A percentile compares a stretch with the other conserved stretches of the same genome.
phyloP scores from a whole-genome alignment of 306 rosid species.

The Pyrus communis region DNA sequence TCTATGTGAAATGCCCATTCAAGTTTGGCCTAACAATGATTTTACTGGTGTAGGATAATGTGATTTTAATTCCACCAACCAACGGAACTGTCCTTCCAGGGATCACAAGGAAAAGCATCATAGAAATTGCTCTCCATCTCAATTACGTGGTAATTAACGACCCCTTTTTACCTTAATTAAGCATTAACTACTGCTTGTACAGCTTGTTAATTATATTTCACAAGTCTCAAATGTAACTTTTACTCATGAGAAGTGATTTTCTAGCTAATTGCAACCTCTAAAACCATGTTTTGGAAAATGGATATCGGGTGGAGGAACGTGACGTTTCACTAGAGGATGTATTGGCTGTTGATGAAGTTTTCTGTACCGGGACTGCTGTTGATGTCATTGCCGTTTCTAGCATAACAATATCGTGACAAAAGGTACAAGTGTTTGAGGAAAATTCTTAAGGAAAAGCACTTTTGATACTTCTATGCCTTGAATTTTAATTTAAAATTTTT shows the following conservation, averaged over 20 bases:
- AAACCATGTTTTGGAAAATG: not conserved
- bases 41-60: conserved; percentile 17
- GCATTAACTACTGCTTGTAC: not conserved
- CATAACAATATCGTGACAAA: conserved; percentile 12
- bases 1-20: no score
- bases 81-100: conserved; percentile 47
- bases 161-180: not conserved
- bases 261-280: not conserved
- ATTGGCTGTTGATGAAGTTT: conserved; percentile 44
- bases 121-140: conserved; percentile 25
- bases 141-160: conserved; percentile 32
- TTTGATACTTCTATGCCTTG: no score
- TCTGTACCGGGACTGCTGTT: conserved; percentile 52
- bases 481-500: no score
- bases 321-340: conserved; percentile 26
- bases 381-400: conserved; percentile 23
- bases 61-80: conserved; percentile 26
- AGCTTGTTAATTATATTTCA: not conserved
- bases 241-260: not conserved
- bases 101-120: conserved; percentile 42
- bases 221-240: not conserved
- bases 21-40: no score
- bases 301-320: conserved; percentile 31
- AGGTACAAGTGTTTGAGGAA: conserved; percentile 7
- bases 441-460: no score